phyloP scores from a whole-genome alignment of 805 yeast species.

The Wickerhamomyces canadensis region DNA sequence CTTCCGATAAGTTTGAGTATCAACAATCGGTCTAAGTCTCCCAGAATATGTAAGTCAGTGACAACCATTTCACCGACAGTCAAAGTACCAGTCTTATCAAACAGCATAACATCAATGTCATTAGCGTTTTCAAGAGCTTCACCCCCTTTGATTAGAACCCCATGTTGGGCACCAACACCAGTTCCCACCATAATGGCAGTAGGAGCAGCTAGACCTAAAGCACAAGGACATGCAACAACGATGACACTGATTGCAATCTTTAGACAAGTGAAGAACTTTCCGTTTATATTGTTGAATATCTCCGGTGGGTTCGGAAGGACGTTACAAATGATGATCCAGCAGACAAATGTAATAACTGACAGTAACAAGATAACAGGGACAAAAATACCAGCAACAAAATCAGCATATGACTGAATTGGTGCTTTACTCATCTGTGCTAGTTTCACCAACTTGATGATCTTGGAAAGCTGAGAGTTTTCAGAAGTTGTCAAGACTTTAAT shows the following conservation, averaged over 20 bases:
- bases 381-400: constrained; percentile 75
- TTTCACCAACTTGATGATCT: constrained; percentile 79
- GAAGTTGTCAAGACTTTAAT: constrained; percentile 71
- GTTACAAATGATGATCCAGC: constrained; percentile 48
- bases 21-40: constrained; percentile 6
- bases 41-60: constrained; percentile 15
- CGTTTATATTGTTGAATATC: constrained; percentile 43
- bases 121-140: constrained; percentile 75
- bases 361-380: constrained; percentile 69
- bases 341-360: constrained; percentile 57
- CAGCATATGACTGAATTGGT: constrained; percentile 88
- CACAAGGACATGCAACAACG: constrained; percentile 99
- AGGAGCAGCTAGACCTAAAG: constrained; percentile 94
- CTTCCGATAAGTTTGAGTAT: constrained; percentile 50
- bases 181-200: constrained; percentile 99
- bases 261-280: constrained; percentile 61
- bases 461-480: constrained; percentile 77
- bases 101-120: constrained; percentile 58
- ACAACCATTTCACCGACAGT: constrained; percentile 78
- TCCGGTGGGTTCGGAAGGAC: constrained; percentile 37
- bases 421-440: constrained; percentile 87
- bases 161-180: constrained; percentile 88
- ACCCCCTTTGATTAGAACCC: constrained; percentile 91
- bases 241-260: constrained; percentile 85
- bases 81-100: constrained; percentile 95